phyloP scores from a whole-genome alignment of 192 early-diverging fungal species.

The Haplosporangium gracile region DNA sequence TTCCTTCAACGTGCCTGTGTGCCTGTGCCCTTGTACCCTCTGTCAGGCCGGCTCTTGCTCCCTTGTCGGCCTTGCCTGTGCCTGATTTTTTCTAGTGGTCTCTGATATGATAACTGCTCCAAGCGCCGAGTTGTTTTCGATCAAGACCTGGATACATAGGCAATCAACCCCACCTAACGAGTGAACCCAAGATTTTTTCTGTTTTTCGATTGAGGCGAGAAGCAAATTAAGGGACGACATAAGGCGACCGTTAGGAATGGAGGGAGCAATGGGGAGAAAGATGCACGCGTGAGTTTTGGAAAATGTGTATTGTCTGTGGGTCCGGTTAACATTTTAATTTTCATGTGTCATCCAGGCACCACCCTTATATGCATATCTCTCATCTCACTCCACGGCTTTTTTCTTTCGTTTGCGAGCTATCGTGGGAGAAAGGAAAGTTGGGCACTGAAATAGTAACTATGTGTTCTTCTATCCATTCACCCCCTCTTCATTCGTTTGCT shows the following conservation, averaged over 20 bases:
- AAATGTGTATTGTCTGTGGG: neutral
- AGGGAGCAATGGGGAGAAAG: neutral
- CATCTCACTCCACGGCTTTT: neutral
- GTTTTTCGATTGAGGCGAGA: too few species aligned
- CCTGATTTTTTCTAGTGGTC: neutral
- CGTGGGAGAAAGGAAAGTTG: neutral
- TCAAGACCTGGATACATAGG: too few species aligned
- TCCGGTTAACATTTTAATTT: neutral
- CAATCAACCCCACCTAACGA: too few species aligned
- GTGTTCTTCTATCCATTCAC: neutral
- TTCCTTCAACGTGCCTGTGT: neutral
- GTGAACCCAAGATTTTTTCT: too few species aligned
- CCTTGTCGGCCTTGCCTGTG: conserved; percentile 4
- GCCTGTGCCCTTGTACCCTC: too few species aligned
- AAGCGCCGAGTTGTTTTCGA: too few species aligned
- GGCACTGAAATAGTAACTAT: neutral
- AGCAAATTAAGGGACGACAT: neutral
- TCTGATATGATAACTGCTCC: too few species aligned
- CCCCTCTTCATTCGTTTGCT: too few species aligned
- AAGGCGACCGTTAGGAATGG: neutral
- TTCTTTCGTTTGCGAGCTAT: neutral
- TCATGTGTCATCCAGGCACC: neutral
- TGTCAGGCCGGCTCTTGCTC: neutral
- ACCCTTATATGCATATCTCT: neutral
- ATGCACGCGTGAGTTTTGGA: neutral